Evolutionary conservation across 257 asterid genomes (phyloP).

Genomic region (Scutellaria minor): DNA sequence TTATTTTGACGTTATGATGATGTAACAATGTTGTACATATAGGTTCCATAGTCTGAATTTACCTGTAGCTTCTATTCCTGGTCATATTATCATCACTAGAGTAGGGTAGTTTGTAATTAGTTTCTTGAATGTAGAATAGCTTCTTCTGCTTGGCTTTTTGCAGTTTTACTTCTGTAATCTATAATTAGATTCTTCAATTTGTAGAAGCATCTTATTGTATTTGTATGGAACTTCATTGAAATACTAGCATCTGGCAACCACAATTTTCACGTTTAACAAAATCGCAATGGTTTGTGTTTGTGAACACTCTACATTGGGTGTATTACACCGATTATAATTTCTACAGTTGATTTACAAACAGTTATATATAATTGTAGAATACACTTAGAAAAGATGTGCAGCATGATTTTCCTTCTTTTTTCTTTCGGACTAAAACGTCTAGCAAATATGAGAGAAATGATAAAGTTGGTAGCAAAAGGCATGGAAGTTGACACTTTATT

Average conservation of each 20-base stretch:
- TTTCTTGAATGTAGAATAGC: slow-evolving; percentile 30
- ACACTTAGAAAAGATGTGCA: too few relatives aligned
- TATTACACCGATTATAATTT: too few relatives aligned
- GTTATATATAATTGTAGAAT: too few relatives aligned
- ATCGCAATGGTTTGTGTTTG: too few relatives aligned
- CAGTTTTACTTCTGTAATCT: not conserved
- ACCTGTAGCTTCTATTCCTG: slow-evolving; percentile 1
- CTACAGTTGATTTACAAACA: too few relatives aligned
- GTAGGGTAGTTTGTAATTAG: slow-evolving; percentile 28
- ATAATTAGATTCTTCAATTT: slow-evolving; percentile 4
- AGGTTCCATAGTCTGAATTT: slow-evolving; percentile 28
- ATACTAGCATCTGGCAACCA: not conserved
- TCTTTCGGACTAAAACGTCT: too few relatives aligned
- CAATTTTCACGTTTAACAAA: too few relatives aligned
- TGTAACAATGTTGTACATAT: slow-evolving; percentile 43
- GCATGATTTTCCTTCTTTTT: too few relatives aligned
- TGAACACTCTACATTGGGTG: too few relatives aligned
- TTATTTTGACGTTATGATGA: slow-evolving; percentile 10
- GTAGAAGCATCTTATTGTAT: not conserved
- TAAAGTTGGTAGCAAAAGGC: too few relatives aligned
- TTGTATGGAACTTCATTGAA: not conserved
- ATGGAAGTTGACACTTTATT: too few relatives aligned
- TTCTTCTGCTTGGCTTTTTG: slow-evolving; percentile 23
- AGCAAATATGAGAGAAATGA: too few relatives aligned
- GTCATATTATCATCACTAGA: not conserved